Percentiles rank a stretch among this genome's conserved stretches.
Evolutionary conservation across 495 filamentous ascomycete species (phyloP).

Genomic region (Penicillium dipodomyicola): DNA sequence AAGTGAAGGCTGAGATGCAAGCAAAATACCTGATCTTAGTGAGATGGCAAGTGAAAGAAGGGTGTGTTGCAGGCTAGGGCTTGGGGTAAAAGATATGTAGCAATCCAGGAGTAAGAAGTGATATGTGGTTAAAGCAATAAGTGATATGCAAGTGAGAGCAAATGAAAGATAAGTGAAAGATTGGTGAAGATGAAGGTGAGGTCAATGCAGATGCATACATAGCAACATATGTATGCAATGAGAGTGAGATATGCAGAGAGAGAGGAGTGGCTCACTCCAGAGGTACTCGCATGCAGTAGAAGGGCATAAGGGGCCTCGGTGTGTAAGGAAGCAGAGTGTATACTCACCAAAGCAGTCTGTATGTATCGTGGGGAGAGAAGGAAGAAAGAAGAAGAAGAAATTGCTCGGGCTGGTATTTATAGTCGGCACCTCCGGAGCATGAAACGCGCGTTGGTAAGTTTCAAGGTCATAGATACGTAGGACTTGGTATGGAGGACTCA

Average conservation of each 20-base stretch:
- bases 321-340: not conserved
- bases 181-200: not conserved
- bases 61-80: not conserved
- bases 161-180: not conserved
- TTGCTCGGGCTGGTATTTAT: not conserved
- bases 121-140: not conserved
- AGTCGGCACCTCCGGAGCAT: not conserved
- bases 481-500: not conserved
- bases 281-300: not conserved
- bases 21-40: not conserved
- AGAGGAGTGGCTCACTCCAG: too few relatives aligned
- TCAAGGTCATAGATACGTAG: too few relatives aligned
- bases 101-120: not conserved
- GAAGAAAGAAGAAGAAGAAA: not conserved
- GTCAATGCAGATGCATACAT: not conserved
- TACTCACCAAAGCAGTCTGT: not conserved
- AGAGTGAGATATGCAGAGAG: too few relatives aligned
- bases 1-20: not conserved
- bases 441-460: not conserved
- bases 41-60: not conserved
- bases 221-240: too few relatives aligned
- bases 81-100: not conserved
- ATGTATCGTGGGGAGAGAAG: not conserved
- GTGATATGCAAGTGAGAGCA: not conserved
- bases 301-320: not conserved